phyloP scores from a whole-genome alignment of 306 rosid genomes.

The Lathyrus aphaca region DNA sequence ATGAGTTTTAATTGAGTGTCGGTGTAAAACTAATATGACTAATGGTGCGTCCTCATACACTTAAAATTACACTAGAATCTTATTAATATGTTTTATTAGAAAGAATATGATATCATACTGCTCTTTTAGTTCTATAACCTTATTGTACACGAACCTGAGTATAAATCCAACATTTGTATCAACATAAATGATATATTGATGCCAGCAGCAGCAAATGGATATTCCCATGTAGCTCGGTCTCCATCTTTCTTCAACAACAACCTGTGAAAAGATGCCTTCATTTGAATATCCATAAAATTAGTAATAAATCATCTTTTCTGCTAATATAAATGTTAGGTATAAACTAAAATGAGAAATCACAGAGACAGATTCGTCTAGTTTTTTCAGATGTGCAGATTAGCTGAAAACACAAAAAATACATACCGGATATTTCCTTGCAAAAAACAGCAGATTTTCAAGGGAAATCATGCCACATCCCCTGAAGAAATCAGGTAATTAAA shows the following conservation, averaged over 20 bases:
- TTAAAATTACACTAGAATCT: too few species aligned
- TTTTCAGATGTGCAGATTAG: slow-evolving; percentile 8
- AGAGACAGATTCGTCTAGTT: slow-evolving; percentile 21
- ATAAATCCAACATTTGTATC: slow-evolving; percentile 86
- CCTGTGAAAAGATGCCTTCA: slow-evolving; percentile 95
- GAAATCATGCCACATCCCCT: slow-evolving; percentile 94
- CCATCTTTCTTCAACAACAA: slow-evolving; percentile 83
- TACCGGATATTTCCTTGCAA: slow-evolving; percentile 86
- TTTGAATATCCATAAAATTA: slow-evolving; percentile 68
- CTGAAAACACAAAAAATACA: slow-evolving; percentile 38
- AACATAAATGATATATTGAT: slow-evolving; percentile 86
- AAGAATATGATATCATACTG: background rate
- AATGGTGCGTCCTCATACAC: too few species aligned
- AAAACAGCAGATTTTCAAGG: slow-evolving; percentile 88
- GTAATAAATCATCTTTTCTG: slow-evolving; percentile 53
- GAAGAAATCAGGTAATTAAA: slow-evolving; percentile 58
- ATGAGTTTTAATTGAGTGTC: too few species aligned
- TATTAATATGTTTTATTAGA: background rate
- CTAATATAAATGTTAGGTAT: slow-evolving; percentile 35
- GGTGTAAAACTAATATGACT: too few species aligned
- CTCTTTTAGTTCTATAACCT: background rate
- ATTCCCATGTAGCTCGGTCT: slow-evolving; percentile 86
- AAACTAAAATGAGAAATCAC: slow-evolving; percentile 36
- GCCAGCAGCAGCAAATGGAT: slow-evolving; percentile 98
- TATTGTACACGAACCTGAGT: slow-evolving; percentile 55